Conservation (phyloP, 768 basidiomycete genomes). For the Antrodiella citrinella region DNA sequence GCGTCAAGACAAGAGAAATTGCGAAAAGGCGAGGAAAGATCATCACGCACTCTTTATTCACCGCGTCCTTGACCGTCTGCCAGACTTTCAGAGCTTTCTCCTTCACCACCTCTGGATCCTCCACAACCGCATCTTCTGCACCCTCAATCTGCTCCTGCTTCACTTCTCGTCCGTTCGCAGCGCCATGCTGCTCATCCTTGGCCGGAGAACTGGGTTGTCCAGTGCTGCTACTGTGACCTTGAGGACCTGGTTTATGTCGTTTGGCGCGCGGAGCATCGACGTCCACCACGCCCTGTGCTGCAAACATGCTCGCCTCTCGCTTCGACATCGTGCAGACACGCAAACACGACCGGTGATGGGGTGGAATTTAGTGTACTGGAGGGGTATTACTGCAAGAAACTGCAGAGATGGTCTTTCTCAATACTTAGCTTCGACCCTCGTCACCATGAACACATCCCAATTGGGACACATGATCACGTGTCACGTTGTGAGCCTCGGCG, state of each 20-base stretch:
- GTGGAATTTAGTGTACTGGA: no score
- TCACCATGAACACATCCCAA: no score
- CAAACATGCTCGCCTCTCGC: conserved; percentile 38
- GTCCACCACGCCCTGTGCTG: conserved; percentile 27
- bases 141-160: conserved; percentile 24
- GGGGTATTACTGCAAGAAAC: no score
- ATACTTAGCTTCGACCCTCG: no score
- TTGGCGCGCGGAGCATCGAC: conserved; percentile 41
- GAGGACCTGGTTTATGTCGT: conserved; percentile 30
- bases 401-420: no score
- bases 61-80: conserved; percentile 74
- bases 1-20: conserved; percentile 26
- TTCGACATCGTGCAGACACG: conserved; percentile 33
- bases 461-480: no score
- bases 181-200: conserved; percentile 30
- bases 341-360: no score
- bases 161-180: conserved; percentile 27
- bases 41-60: conserved; percentile 80
- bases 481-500: no score
- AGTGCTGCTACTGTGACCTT: not conserved
- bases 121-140: conserved; percentile 17
- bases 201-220: conserved; percentile 1
- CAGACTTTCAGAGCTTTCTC: conserved; percentile 67
- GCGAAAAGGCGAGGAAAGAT: conserved; percentile 21
- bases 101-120: conserved; percentile 35